Evolutionary conservation across 208 protist genomes (phyloP), one percentile per base, ranked within the genome.

Genomic region (Strigomonas galati): DNA sequence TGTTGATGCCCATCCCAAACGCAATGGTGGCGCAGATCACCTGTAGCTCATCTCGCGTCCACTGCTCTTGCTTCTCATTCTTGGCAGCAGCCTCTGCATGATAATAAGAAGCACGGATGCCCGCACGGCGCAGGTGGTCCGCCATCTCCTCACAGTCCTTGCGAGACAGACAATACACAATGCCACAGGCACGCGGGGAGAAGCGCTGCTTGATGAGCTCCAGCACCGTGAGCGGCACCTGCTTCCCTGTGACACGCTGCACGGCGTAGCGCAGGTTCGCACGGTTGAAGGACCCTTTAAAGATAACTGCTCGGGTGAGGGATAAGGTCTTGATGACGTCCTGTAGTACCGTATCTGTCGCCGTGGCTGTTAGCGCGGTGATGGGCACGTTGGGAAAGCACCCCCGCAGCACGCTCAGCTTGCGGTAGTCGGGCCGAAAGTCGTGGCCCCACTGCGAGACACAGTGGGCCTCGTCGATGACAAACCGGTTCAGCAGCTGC

Each of bases 1-100:
- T 99, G 77, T 99, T 97, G 69, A 99, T 99, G 60, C 97, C 98
- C 97, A 99, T 99, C 27, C 97, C 98, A 73, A 99, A 99, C 23
- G 98, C 98, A 53, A 99, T 97, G 19, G 98, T 99, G 30, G 98
- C 97, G 54, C 90, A 95, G 28, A 99, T 94, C n/a, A 99, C 90
- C 24, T 94, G 79, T 30, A 98, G 56, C 48, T 93, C 75, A 63
- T 97, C 96, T 0, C 65, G 76, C 43, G 79, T 97, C 95, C 96
- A 99, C 62, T 64, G 64, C 72, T 94, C 85, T 74, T 97, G 91
- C 55, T 72, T 79, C 48, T 84, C 80, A 64, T 90, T 90, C 70
- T 92, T 92, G 6, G 63, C 60, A 21, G 69, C 53, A 21, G 89
- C 86, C 55, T 87, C 76, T n/a, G 84, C 61, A 72, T 91, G 87